A percentile compares a stretch with the other conserved stretches of the same genome.
Evolutionary conservation across 257 asterid genomes (phyloP).

Genomic region (Solanum verrucosum): DNA sequence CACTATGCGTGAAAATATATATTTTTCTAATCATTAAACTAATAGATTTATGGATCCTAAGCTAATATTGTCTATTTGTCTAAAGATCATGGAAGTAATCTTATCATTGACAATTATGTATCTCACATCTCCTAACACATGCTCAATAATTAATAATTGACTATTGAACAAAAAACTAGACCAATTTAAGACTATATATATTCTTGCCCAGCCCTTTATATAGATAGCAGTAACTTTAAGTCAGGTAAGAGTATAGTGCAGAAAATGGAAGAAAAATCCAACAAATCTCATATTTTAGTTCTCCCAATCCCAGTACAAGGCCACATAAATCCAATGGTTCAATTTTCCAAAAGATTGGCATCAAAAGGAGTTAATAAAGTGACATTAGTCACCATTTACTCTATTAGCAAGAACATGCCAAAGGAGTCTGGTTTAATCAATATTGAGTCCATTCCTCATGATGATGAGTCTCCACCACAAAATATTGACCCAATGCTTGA

Average conservation of each 20-base stretch:
- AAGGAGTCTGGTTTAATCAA: not conserved
- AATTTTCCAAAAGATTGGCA: slow-evolving; percentile 34
- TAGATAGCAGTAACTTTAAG: not conserved
- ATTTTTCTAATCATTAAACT: too few species aligned
- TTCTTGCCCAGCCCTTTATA: not conserved
- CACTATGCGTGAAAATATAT: too few species aligned
- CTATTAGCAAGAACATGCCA: not conserved
- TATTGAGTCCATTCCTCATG: slow-evolving; percentile 20
- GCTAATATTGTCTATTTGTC: too few species aligned
- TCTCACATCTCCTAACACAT: not conserved
- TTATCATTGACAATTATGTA: not conserved
- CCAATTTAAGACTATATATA: not conserved
- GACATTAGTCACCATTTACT: slow-evolving; percentile 18
- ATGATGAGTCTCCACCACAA: not conserved
- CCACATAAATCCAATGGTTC: slow-evolving; percentile 45
- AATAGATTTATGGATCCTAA: too few species aligned
- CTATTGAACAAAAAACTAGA: not conserved
- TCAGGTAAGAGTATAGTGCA: not conserved
- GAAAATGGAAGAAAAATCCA: not conserved
- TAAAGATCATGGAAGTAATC: not conserved
- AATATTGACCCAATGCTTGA: not conserved
- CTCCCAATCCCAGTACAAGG: slow-evolving; percentile 48
- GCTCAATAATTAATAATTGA: not conserved
- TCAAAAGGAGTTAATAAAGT: slow-evolving; percentile 15
- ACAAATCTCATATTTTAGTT: slow-evolving; percentile 14